Percentiles rank a stretch among this genome's conserved stretches.
Conservation (phyloP, 106 monocot species). For the Posidonia australis region DNA sequence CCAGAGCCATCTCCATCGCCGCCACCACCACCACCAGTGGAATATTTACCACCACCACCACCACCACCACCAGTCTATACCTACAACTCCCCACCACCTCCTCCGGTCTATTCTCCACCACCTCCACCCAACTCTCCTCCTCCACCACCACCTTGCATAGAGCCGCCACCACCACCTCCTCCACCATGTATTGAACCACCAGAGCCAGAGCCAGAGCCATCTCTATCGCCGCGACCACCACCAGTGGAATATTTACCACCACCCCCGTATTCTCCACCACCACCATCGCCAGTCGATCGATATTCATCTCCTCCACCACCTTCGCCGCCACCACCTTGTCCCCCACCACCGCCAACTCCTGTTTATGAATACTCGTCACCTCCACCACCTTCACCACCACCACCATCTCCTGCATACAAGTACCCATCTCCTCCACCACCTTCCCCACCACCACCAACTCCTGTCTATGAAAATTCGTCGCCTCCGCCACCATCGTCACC, state of each 20-base stretch:
- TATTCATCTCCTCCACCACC: background rate
- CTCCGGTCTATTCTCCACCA: background rate
- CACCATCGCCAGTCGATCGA: background rate
- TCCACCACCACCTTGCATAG: constrained; percentile 1
- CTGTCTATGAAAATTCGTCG: background rate
- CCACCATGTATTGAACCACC: constrained; percentile 12
- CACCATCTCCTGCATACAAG: background rate
- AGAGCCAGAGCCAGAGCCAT: constrained; percentile 6
- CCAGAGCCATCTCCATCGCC: constrained; percentile 1
- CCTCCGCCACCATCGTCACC: background rate
- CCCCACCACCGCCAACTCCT: constrained; percentile 7
- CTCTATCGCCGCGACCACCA: constrained; percentile 1
- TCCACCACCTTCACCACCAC: constrained; percentile 1
- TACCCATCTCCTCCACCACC: constrained; percentile 2
- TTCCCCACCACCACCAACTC: background rate
- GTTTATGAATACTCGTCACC: constrained; percentile 1
- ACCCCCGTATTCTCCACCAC: constrained; percentile 6
- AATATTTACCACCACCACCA: constrained; percentile 1
- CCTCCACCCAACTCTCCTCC: constrained; percentile 1
- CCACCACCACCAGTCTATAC: background rate
- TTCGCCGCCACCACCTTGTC: constrained; percentile 1
- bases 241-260: background rate
- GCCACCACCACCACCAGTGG: constrained; percentile 2
- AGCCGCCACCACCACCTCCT: constrained; percentile 9
- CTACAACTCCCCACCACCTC: background rate